Conservation (phyloP, 2,329 filamentous ascomycete species). For the Aspergillus sp. region DNA sequence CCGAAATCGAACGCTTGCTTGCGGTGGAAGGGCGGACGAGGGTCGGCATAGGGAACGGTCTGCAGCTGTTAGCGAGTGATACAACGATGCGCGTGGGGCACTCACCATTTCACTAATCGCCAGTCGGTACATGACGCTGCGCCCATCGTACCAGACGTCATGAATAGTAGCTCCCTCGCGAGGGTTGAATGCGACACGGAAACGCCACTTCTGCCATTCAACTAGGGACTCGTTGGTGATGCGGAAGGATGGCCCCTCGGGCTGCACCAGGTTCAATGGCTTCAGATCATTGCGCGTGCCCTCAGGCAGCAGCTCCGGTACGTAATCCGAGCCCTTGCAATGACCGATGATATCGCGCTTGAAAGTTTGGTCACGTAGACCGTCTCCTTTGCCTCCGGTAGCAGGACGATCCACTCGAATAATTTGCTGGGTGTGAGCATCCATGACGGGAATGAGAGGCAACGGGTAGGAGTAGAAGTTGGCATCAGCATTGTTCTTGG, state of each 20-base stretch:
- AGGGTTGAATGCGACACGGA: slow-evolving; percentile 59
- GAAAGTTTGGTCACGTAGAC: slow-evolving; percentile 41
- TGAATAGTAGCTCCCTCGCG: slow-evolving; percentile 70
- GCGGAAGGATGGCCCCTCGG: slow-evolving; percentile 66
- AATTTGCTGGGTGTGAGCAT: slow-evolving; percentile 55
- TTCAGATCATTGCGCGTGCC: slow-evolving; percentile 57
- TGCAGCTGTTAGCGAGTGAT: slow-evolving; percentile 2
- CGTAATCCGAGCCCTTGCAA: slow-evolving; percentile 54
- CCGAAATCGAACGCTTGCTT: slow-evolving; percentile 74
- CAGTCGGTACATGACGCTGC: slow-evolving; percentile 66
- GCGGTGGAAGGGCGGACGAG: slow-evolving; percentile 63
- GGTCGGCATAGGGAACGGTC: slow-evolving; percentile 65
- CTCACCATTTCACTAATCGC: slow-evolving; percentile 67
- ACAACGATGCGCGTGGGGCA: too few relatives aligned
- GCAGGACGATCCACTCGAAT: slow-evolving; percentile 60
- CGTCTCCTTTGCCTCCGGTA: slow-evolving; percentile 51
- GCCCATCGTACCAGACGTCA: slow-evolving; percentile 65
- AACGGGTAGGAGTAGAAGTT: slow-evolving; percentile 65
- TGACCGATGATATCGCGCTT: slow-evolving; percentile 53
- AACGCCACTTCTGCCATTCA: slow-evolving; percentile 68
- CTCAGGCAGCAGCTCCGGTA: slow-evolving; percentile 48
- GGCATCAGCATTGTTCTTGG: slow-evolving; percentile 51
- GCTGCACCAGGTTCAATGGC: slow-evolving; percentile 71
- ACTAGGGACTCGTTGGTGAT: slow-evolving; percentile 38
- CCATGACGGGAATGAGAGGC: slow-evolving; percentile 54